phyloP scores from a whole-genome alignment of 148 eudicot species.

The Rhododendron ovatum region DNA sequence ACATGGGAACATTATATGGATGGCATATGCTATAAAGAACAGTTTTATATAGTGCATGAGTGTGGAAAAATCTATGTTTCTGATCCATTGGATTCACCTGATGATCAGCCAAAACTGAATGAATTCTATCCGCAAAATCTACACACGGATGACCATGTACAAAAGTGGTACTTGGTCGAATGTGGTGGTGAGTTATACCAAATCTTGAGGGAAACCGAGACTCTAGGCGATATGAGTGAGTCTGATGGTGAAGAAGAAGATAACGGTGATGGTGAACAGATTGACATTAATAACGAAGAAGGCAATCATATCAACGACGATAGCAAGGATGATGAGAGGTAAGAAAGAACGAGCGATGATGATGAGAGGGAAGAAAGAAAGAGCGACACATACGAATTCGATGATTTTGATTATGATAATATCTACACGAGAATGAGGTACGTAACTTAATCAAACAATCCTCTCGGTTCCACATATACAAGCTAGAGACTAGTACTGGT shows the following conservation, averaged over 20 bases:
- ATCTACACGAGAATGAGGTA: not conserved
- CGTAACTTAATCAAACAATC: no score
- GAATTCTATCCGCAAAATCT: not conserved
- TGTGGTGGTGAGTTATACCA: not conserved
- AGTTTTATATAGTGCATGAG: not conserved
- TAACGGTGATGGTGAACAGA: not conserved
- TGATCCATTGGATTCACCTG: not conserved
- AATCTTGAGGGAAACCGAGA: not conserved
- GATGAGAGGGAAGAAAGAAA: not conserved
- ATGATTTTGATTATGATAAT: not conserved
- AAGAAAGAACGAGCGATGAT: not conserved
- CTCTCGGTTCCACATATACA: no score
- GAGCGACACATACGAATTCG: not conserved
- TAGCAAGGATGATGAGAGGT: not conserved
- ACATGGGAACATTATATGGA: not conserved
- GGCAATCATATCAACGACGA: not conserved
- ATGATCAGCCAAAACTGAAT: not conserved
- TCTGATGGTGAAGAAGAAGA: not conserved
- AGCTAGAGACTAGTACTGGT: no score
- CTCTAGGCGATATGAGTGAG: no score
- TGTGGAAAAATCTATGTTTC: not conserved
- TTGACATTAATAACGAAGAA: not conserved
- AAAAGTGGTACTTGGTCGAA: not conserved
- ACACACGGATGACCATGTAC: not conserved
- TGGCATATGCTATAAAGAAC: not conserved